phyloP scores from a whole-genome alignment of 2,329 filamentous ascomycete species.

The Aspergillus piperis region DNA sequence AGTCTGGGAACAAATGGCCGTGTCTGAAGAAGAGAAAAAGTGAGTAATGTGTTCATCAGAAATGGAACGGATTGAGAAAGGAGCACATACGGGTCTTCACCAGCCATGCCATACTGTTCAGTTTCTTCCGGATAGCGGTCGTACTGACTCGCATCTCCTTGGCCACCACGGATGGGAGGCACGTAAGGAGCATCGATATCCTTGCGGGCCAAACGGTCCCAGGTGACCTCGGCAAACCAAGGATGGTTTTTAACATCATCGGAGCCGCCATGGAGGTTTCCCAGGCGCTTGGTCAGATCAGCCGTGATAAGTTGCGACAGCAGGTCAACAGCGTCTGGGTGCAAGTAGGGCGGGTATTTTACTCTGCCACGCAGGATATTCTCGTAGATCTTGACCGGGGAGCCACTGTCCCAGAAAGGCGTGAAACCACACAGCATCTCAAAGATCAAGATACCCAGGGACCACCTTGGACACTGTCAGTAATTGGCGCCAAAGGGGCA shows the following conservation, averaged over 20 bases:
- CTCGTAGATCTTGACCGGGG: conserved; percentile 99
- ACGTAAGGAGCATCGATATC: conserved; percentile 99
- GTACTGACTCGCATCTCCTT: conserved; percentile 95
- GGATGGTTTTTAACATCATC: conserved; percentile 92
- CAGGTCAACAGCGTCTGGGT: conserved; percentile 89
- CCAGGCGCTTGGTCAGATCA: conserved; percentile 90
- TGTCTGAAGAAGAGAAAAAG: conserved; percentile 55
- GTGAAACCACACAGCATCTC: conserved; percentile 99
- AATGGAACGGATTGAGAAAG: background rate
- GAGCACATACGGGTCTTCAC: conserved; percentile 78
- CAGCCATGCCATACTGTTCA: conserved; percentile 79
- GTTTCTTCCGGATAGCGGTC: conserved; percentile 97
- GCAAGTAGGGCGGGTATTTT: conserved; percentile 95
- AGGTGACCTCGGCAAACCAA: conserved; percentile 97
- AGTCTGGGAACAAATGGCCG: conserved; percentile 74
- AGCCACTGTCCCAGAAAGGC: conserved; percentile 97
- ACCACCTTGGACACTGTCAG: conserved; percentile 70
- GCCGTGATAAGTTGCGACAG: conserved; percentile 90
- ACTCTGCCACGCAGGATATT: conserved; percentile 95
- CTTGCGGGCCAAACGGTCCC: conserved; percentile 90
- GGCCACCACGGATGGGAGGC: conserved; percentile 88
- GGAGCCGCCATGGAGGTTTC: conserved; percentile 87
- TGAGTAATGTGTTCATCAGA: conserved; percentile 11
- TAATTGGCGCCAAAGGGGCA: background rate
- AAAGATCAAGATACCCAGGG: conserved; percentile 94